Conservation (phyloP, 371 early-diverging fungal species). For the Smittium mucronatum region DNA sequence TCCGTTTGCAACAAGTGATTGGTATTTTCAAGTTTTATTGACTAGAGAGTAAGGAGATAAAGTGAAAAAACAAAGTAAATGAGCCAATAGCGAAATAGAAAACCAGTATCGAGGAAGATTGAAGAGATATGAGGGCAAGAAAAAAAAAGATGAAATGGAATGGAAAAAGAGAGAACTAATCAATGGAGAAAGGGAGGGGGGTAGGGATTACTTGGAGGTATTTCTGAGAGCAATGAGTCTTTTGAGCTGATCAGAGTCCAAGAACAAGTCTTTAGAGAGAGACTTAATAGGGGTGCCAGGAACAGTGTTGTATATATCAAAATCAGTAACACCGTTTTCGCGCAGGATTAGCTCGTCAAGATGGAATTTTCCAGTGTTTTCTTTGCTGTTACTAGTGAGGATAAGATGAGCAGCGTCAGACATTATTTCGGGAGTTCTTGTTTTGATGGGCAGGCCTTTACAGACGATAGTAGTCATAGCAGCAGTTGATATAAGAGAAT, state of each 20-base stretch:
- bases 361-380: slow-evolving; percentile 49
- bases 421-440: slow-evolving; percentile 57
- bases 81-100: too few species aligned
- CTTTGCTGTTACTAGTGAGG: slow-evolving; percentile 32
- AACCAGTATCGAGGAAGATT: too few species aligned
- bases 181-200: too few species aligned
- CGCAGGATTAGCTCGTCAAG: slow-evolving; percentile 62
- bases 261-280: slow-evolving; percentile 49
- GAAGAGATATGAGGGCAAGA: too few species aligned
- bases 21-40: too few species aligned
- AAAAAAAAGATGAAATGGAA: too few species aligned
- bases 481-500: slow-evolving; percentile 57
- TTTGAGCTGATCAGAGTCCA: slow-evolving; percentile 39
- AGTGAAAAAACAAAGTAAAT: too few species aligned
- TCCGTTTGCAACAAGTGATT: too few species aligned
- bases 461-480: slow-evolving; percentile 43
- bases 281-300: slow-evolving; percentile 38
- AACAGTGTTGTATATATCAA: slow-evolving; percentile 45
- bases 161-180: too few species aligned
- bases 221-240: slow-evolving; percentile 14
- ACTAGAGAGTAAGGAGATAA: too few species aligned
- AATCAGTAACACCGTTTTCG: slow-evolving; percentile 47
- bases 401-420: slow-evolving; percentile 64
- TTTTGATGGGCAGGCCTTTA: slow-evolving; percentile 10
- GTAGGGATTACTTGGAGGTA: too few species aligned